Percentiles rank a stretch among this genome's conserved stretches.
These are phyloP conservation scores for Podaxis sp. DNA, from an alignment of 768 basidiomycete species.

Conservation along the genomic window DNA sequence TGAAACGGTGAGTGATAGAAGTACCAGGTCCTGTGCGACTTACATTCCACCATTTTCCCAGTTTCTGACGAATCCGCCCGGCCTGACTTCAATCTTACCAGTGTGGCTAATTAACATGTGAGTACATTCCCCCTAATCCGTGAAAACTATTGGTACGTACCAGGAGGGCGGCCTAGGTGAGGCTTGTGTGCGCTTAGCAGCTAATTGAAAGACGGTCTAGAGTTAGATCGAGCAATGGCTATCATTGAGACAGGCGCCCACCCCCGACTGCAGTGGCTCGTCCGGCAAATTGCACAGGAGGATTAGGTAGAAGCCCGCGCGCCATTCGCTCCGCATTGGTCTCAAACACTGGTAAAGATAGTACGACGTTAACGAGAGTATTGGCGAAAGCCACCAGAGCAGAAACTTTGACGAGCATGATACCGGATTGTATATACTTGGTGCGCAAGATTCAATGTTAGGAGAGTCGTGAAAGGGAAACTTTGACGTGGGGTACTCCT, in stretches of 20 bases:
- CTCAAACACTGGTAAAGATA: slow-evolving; percentile 24
- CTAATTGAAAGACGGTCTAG: background rate
- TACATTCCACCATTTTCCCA: slow-evolving; percentile 29
- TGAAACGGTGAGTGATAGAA: background rate
- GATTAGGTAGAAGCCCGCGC: slow-evolving; percentile 42
- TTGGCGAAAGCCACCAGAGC: slow-evolving; percentile 24
- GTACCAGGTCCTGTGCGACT: background rate
- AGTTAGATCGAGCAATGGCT: background rate
- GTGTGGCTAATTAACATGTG: slow-evolving; percentile 23
- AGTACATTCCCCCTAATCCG: background rate
- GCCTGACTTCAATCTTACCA: slow-evolving; percentile 39
- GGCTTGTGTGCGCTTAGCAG: background rate
- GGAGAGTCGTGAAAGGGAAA: background rate
- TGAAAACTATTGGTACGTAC: background rate
- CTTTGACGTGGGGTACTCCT: background rate
- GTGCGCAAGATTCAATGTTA: background rate
- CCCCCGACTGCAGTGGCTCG: slow-evolving; percentile 12
- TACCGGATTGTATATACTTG: slow-evolving; percentile 8
- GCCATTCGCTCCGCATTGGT: slow-evolving; percentile 47
- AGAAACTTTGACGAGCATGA: slow-evolving; percentile 22
- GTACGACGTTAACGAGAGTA: slow-evolving; percentile 20
- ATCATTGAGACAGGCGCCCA: background rate
- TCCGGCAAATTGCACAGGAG: slow-evolving; percentile 21
- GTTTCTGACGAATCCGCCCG: slow-evolving; percentile 32
- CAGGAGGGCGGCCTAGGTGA: slow-evolving; percentile 21